Base-by-base conservation (phyloP, 371 early-diverging fungal genomes). In the Apophysomyces variabilis region DNA sequence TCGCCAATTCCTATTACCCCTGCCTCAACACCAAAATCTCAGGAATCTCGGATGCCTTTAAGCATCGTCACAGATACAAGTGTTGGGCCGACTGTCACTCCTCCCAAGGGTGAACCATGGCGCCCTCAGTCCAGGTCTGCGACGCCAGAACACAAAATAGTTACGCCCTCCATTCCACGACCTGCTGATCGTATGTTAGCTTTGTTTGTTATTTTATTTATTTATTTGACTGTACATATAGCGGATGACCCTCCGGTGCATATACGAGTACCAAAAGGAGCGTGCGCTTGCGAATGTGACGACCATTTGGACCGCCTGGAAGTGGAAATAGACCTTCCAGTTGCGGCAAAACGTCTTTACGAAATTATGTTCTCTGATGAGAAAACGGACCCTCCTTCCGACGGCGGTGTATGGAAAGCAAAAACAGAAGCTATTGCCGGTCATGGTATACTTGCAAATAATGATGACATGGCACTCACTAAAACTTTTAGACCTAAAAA, bases 241-340 rank as follows among this genome's bases (percentile, higher is more conserved):
- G 54, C 46, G 8, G 72, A 75, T 57, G 68, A 60, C 8, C 26
- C 74, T 9, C 85, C 82, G 54, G 61, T 74, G 0, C 62, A 71
- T 4, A 62, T 87, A 7, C 64, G 77, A 6, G 63, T 50, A 1
- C 92, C 91, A 0, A 45, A 77, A 0, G 71, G 70, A 0, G 82
- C 84, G 7, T 77, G 83, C 0, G 58, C 70, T 0, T 92, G 93
- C 62, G 81, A 78, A n/a, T 92, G 93, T 67, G 81, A 87, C 43
- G 86, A 86, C 41, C 93, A 92, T 73, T 62, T 88, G 13, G 93
- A 92, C 38, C 81, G 78, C 46, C 65, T 77, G 13, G 90, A 88
- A n/a, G 63, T 76, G 9, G 87, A 91, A 36, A 66, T 82, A 18
- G 80, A 78, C 1, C 70, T 90, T 16, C 77, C 80, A 0, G 74